Evolutionary conservation across 768 basidiomycete species (phyloP).

Genomic region (Boletus bicolor): DNA sequence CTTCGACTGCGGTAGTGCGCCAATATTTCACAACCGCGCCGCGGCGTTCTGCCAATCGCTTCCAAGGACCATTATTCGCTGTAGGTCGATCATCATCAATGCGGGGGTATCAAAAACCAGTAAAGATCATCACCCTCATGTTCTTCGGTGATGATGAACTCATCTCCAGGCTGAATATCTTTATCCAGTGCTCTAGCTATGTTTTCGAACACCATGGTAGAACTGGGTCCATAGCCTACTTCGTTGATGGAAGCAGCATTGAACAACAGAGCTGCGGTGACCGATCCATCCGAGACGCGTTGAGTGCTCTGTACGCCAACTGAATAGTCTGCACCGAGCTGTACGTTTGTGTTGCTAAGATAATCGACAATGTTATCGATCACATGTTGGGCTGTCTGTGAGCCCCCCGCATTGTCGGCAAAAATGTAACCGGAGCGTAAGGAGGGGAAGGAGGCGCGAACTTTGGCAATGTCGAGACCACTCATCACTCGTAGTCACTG

Average conservation of each 20-base stretch:
- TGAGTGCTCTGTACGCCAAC: constrained; percentile 52
- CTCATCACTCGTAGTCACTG: constrained; percentile 11
- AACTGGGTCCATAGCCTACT: constrained; percentile 63
- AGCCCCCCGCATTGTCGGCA: constrained; percentile 77
- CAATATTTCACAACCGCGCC: constrained; percentile 58
- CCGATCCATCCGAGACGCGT: constrained; percentile 48
- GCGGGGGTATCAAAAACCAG: not conserved
- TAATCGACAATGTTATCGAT: constrained; percentile 65
- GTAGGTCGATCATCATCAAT: not conserved
- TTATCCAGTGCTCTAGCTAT: constrained; percentile 58
- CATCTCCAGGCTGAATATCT: constrained; percentile 56
- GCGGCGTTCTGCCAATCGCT: constrained; percentile 59
- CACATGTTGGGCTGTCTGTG: constrained; percentile 54
- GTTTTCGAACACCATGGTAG: constrained; percentile 69
- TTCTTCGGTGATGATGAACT: constrained; percentile 75
- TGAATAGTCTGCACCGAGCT: constrained; percentile 69
- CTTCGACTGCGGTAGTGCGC: constrained; percentile 45
- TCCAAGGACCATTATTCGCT: constrained; percentile 80
- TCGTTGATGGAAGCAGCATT: constrained; percentile 62
- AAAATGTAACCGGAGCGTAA: constrained; percentile 59
- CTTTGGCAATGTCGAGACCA: constrained; percentile 45
- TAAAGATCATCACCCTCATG: constrained; percentile 60
- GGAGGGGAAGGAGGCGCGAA: constrained; percentile 61
- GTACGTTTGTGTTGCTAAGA: constrained; percentile 67
- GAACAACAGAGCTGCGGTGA: constrained; percentile 55